Percentiles rank a stretch among this genome's conserved stretches.
These are phyloP conservation scores for Leccinum subrobustum DNA, from an alignment of 1,284 basidiomycete species.

Conservation along the genomic window DNA sequence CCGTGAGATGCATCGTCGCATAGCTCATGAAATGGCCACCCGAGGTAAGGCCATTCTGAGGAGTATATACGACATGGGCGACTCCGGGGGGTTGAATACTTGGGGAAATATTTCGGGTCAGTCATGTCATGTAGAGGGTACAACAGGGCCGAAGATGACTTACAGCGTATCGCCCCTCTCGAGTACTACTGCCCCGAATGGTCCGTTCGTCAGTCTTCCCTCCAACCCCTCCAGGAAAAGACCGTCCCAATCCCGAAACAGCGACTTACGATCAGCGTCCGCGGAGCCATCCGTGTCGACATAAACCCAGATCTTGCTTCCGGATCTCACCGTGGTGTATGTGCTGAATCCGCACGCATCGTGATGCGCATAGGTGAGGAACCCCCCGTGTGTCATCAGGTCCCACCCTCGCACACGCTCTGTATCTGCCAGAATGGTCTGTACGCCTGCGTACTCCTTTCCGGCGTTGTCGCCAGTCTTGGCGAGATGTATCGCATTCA, in stretches of 20 bases:
- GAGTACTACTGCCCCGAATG: background rate
- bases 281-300: background rate
- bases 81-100: background rate
- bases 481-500: background rate
- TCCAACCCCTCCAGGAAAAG: background rate
- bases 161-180: background rate
- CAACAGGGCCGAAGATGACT: no score
- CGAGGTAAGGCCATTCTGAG: background rate
- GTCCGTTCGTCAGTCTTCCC: background rate
- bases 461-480: background rate
- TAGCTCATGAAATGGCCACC: background rate
- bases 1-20: background rate
- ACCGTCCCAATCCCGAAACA: background rate
- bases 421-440: background rate
- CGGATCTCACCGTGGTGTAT: background rate
- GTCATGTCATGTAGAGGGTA: no score
- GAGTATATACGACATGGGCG: background rate
- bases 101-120: background rate
- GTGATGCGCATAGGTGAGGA: background rate
- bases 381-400: background rate
- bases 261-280: no score
- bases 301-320: background rate
- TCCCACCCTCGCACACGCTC: background rate
- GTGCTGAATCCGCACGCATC: background rate
- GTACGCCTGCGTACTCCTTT: background rate